Conservation (phyloP, 305 asterid genomes). For the Fraxinus velutina region DNA sequence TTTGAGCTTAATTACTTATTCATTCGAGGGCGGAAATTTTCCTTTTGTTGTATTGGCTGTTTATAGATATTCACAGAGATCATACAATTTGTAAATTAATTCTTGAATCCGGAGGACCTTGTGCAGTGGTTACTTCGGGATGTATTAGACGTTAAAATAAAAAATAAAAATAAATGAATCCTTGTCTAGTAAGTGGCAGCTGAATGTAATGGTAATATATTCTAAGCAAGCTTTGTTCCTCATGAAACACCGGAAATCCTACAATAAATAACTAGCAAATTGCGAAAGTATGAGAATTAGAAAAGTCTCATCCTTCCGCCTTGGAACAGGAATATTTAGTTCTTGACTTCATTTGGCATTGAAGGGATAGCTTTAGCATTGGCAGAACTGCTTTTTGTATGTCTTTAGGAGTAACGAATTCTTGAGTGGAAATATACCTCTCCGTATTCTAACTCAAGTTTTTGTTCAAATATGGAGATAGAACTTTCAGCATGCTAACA, state of each 20-base stretch:
- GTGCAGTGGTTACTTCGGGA: not conserved
- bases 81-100: not conserved
- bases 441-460: constrained; percentile 11
- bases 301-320: not conserved
- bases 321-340: not conserved
- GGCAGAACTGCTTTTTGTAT: not conserved
- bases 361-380: not conserved
- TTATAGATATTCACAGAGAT: not conserved
- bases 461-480: constrained; percentile 15
- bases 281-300: not conserved
- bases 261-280: not conserved
- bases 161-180: not conserved
- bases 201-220: not conserved
- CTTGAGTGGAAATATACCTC: not conserved
- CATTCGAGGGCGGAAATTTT: not conserved
- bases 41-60: not conserved
- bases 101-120: not conserved
- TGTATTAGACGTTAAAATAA: not conserved
- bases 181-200: not conserved
- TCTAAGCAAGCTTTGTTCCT: not conserved
- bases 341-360: not conserved
- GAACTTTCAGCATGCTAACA: constrained; percentile 24
- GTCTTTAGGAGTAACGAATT: not conserved
- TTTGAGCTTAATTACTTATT: not conserved
- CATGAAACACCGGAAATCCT: not conserved